phyloP scores from a whole-genome alignment of 2,329 filamentous ascomycete species.

The Plectosphaerella cucumerina region DNA sequence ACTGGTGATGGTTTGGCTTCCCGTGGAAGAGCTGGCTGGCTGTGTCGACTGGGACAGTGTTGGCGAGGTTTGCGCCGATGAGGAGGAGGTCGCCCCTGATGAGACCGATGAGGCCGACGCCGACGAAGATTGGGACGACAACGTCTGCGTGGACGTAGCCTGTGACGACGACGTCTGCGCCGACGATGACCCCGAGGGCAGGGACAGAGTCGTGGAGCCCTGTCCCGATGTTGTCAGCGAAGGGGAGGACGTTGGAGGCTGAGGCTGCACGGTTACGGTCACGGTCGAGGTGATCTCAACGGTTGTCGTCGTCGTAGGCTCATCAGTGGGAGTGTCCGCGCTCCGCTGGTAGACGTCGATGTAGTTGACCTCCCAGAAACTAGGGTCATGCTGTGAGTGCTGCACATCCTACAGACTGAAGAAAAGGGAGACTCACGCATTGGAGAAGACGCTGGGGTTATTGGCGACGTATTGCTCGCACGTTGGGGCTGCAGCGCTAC shows the following conservation, averaged over 20 bases:
- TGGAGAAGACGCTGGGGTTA: conserved; percentile 37
- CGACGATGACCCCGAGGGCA: neutral
- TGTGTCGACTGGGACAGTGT: too few species aligned
- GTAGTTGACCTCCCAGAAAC: conserved; percentile 51
- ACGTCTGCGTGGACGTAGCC: too few species aligned
- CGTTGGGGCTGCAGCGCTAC: conserved; percentile 30
- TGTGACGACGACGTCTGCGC: too few species aligned
- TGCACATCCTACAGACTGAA: neutral
- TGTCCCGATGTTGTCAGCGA: neutral
- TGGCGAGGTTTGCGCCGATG: too few species aligned
- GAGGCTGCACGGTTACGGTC: conserved; percentile 17
- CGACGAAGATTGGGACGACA: too few species aligned
- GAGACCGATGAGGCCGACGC: too few species aligned
- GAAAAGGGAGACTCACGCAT: conserved; percentile 22
- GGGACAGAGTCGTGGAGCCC: neutral
- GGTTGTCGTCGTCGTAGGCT: conserved; percentile 22
- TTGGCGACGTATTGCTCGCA: conserved; percentile 42
- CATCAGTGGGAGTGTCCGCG: conserved; percentile 6
- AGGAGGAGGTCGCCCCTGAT: too few species aligned
- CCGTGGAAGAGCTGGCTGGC: too few species aligned
- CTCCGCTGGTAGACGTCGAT: conserved; percentile 40
- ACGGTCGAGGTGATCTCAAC: conserved; percentile 19
- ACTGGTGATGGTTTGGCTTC: neutral
- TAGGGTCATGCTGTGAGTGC: conserved; percentile 10
- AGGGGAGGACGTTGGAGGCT: conserved; percentile 2